These are phyloP conservation scores for Magnusiomyces ingens DNA, from an alignment of 1,139 yeast species.

Conservation along the genomic window DNA sequence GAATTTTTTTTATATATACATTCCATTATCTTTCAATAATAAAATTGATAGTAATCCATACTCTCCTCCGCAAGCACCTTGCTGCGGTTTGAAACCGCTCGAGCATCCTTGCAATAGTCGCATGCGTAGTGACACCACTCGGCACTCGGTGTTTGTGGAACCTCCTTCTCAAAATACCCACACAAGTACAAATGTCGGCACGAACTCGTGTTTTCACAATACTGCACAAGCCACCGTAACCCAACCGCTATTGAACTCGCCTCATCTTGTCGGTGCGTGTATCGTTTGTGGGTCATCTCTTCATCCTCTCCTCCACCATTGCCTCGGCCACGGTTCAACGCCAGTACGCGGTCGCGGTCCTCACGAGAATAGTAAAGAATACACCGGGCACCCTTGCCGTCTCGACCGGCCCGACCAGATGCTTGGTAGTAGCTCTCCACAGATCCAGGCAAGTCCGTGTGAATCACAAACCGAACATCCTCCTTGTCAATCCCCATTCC, in stretches of 20 bases:
- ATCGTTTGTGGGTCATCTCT: not conserved
- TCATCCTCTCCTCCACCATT: constrained; percentile 2
- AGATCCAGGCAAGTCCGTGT: constrained; percentile 74
- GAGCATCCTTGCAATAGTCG: constrained; percentile 29
- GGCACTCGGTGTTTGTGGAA: constrained; percentile 16
- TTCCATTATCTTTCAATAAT: not conserved
- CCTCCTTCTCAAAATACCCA: constrained; percentile 67
- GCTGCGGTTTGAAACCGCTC: constrained; percentile 7
- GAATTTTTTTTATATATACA: no score
- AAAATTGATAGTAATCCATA: not conserved
- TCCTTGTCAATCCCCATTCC: constrained; percentile 97
- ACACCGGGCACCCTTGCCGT: constrained; percentile 72
- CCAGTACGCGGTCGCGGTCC: constrained; percentile 47
- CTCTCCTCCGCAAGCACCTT: constrained; percentile 9
- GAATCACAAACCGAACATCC: constrained; percentile 81
- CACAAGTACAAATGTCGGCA: constrained; percentile 76
- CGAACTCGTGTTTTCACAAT: constrained; percentile 72
- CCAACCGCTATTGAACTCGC: not conserved
- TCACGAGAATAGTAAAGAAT: constrained; percentile 54
- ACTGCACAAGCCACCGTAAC: constrained; percentile 57
- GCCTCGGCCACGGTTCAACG: constrained; percentile 3
- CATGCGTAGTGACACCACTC: constrained; percentile 31
- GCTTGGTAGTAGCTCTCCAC: constrained; percentile 90
- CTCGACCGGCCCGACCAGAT: constrained; percentile 94
- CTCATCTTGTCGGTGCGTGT: constrained; percentile 6